A percentile compares a stretch with the other conserved stretches of the same genome.
These are phyloP conservation scores for Thelonectria olida DNA, from an alignment of 2,329 filamentous ascomycete genomes.

Conservation along the genomic window DNA sequence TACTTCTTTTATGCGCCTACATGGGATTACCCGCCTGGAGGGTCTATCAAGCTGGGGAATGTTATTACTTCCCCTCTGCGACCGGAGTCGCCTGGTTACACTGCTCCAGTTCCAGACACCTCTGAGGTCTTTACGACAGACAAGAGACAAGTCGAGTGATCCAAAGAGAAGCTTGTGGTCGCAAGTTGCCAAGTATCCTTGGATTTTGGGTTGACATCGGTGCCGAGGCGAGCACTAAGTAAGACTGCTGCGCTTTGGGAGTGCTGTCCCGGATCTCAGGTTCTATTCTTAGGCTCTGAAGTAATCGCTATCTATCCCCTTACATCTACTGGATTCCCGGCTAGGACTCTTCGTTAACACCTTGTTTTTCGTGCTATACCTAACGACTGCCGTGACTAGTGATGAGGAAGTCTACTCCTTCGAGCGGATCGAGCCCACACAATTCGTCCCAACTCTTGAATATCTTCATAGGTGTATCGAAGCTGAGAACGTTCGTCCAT, in stretches of 20 bases:
- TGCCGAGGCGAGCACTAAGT: constrained; percentile 12
- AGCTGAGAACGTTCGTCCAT: not conserved
- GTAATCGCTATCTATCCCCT: no score
- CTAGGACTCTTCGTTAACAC: no score
- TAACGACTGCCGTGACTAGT: no score
- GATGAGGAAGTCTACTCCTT: constrained; percentile 19
- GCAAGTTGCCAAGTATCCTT: constrained; percentile 21
- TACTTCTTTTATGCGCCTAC: constrained; percentile 22
- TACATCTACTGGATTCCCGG: no score
- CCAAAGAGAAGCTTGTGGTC: constrained; percentile 4
- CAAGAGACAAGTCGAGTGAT: constrained; percentile 14
- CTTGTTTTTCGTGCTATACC: no score
- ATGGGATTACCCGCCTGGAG: constrained; percentile 8
- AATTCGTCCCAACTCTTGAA: constrained; percentile 9
- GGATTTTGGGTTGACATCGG: constrained; percentile 1
- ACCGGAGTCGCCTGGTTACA: constrained; percentile 16
- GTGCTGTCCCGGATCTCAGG: not conserved
- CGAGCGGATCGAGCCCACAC: constrained; percentile 8
- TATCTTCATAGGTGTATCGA: constrained; percentile 21
- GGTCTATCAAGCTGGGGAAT: constrained; percentile 23
- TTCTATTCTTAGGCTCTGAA: not conserved
- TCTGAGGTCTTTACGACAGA: not conserved
- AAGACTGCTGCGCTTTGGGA: not conserved
- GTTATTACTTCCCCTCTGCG: constrained; percentile 23
- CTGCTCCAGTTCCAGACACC: not conserved